These are phyloP conservation scores for Stagonosporopsis vannaccii DNA, from an alignment of 2,329 filamentous ascomycete species.

Conservation along the genomic window DNA sequence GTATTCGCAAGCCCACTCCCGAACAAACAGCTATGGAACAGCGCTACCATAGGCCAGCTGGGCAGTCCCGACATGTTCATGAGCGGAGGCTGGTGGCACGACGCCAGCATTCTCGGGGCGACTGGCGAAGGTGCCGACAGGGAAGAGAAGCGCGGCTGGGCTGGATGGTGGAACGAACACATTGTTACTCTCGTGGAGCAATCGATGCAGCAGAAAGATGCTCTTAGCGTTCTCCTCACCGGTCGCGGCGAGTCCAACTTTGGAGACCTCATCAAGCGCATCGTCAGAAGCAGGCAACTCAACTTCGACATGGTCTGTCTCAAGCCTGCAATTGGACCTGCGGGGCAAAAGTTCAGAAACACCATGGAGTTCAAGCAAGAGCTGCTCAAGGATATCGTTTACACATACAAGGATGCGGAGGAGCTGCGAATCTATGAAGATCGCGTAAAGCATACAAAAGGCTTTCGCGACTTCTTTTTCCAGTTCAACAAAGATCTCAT, in stretches of 20 bases:
- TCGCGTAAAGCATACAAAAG: constrained; percentile 71
- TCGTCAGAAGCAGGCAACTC: constrained; percentile 77
- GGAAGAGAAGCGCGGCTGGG: constrained; percentile 85
- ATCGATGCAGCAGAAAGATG: constrained; percentile 83
- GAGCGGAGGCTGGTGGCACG: constrained; percentile 97
- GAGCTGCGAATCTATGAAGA: constrained; percentile 78
- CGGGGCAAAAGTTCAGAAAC: constrained; percentile 76
- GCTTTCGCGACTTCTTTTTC: constrained; percentile 84
- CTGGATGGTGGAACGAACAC: constrained; percentile 96
- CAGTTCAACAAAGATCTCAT: constrained; percentile 73
- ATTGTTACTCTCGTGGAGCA: constrained; percentile 80
- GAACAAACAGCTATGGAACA: constrained; percentile 87
- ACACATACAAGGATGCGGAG: constrained; percentile 83
- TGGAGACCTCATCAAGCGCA: constrained; percentile 79
- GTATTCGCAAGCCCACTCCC: constrained; percentile 92
- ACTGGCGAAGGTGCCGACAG: constrained; percentile 83
- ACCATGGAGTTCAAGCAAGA: constrained; percentile 94
- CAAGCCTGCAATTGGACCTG: constrained; percentile 84
- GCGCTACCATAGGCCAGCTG: constrained; percentile 76
- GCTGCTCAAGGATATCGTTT: constrained; percentile 80
- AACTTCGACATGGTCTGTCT: constrained; percentile 88
- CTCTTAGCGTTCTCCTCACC: constrained; percentile 84
- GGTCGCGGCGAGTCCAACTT: constrained; percentile 83
- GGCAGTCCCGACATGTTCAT: constrained; percentile 77
- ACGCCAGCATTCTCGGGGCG: constrained; percentile 81